Evolutionary conservation across 495 filamentous ascomycete species (phyloP), one percentile per base, ranked within the genome.

Genomic region (Tuber melanosporum): DNA sequence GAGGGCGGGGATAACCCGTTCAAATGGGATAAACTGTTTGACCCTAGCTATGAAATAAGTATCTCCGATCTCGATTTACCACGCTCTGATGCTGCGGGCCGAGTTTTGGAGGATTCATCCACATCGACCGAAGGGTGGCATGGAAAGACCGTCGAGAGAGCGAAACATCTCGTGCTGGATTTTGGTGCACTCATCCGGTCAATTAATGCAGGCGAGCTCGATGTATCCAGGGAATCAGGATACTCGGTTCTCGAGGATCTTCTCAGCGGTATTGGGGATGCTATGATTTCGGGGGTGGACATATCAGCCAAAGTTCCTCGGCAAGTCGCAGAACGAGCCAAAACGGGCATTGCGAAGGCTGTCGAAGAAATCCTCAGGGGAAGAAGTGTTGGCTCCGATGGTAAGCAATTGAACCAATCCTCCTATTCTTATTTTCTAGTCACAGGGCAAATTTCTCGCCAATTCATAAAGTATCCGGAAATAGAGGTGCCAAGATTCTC

Each of bases 21-120:
- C 46, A 80, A 73, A n/a, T 80, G 71, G 71, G 78, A 80, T 26
- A 80, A 80, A 44, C 47, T 70, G 26, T 80, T 80, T 32, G 46
- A 80, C 43, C 71, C 49, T 22, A 20, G 42, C 41, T 73, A 73
- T 57, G 71, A 79, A 47, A 75, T 75, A 71, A 75, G 77, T 9
- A 47, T 80, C 32, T 73, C 73, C 0, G 78, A 80, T 42, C 42
- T 80, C 36, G 77, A 80, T 36, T 39, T 80, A 43, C 71, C 71
- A 57, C 70, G 39, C 22, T 39, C 77, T 4, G 62, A 71, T 36
- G 57, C 41, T 4, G 47, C 74, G 7, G 26, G 32, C 20, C 41
- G 41, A 3, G n/a, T 73, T 39, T 69, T 41, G 5, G 78, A 71
- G 20, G 77, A 66, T 8, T 76, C 79, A 66, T 15, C 22, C 1